A percentile compares a stretch with the other conserved stretches of the same genome.
phyloP scores from a whole-genome alignment of 2,329 filamentous ascomycete genomes.

The Clarireedia monteithiana region DNA sequence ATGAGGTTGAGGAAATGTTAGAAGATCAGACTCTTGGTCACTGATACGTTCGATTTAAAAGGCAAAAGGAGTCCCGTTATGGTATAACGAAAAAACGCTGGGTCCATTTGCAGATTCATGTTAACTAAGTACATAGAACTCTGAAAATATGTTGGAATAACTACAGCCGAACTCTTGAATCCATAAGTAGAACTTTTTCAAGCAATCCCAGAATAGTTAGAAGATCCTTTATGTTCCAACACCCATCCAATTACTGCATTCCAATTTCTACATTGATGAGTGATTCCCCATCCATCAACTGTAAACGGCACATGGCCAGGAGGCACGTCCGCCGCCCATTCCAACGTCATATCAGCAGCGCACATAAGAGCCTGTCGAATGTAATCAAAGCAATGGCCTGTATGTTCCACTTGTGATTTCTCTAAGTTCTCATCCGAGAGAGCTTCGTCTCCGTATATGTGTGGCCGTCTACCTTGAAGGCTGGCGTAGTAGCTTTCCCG shows the following conservation, averaged over 20 bases:
- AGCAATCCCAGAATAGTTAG: background rate
- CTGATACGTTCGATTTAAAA: background rate
- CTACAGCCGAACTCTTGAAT: background rate
- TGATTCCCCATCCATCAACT: constrained; percentile 7
- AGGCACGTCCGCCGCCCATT: background rate
- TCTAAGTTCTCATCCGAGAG: background rate
- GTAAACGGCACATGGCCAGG: background rate
- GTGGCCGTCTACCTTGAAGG: background rate
- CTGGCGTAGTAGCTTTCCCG: constrained; percentile 1
- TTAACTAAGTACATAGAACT: no score
- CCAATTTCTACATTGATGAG: constrained; percentile 5
- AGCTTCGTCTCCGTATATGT: background rate
- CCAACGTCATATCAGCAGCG: constrained; percentile 7
- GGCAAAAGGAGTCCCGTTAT: background rate
- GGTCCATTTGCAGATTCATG: no score
- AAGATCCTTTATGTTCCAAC: background rate
- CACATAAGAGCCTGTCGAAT: constrained; percentile 8
- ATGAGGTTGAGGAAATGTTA: background rate
- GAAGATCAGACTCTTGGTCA: background rate
- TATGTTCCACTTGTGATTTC: background rate
- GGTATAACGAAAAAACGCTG: no score
- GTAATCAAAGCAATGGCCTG: constrained; percentile 8
- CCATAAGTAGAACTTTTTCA: background rate
- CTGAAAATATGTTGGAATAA: no score
- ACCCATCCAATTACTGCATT: background rate